A percentile compares a stretch with the other conserved stretches of the same genome.
Conservation (phyloP, 192 early-diverging fungal species). For the Neocallimastix lanati region DNA sequence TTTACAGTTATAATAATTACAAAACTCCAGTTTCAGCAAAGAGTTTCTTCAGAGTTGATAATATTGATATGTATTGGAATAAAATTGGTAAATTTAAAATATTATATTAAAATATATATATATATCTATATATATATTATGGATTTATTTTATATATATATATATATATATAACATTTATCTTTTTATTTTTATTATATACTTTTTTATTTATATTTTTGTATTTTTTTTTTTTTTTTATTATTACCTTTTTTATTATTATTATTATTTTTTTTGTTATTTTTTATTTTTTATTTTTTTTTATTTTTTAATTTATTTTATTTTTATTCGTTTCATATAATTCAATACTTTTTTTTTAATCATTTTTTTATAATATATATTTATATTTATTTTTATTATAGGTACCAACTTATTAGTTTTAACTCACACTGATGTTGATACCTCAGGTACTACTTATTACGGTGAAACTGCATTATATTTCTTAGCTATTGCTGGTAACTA, state of each 20-base stretch:
- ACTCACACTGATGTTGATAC: slow-evolving; percentile 91
- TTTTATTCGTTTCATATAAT: no score
- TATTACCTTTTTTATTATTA: no score
- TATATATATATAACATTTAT: no score
- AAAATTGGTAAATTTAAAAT: slow-evolving; percentile 13
- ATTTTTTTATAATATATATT: background rate
- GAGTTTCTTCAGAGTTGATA: slow-evolving; percentile 92
- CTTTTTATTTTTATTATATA: no score
- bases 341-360: background rate
- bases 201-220: no score
- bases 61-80: slow-evolving; percentile 87
- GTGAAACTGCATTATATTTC: slow-evolving; percentile 85
- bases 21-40: slow-evolving; percentile 56
- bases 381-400: slow-evolving; percentile 3
- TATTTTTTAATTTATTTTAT: no score
- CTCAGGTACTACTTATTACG: slow-evolving; percentile 90
- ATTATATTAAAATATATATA: no score
- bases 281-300: no score
- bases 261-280: no score
- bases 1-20: slow-evolving; percentile 68
- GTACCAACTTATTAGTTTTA: slow-evolving; percentile 72
- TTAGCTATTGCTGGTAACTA: slow-evolving; percentile 78
- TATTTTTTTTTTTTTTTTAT: no score
- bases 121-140: no score
- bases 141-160: no score